Percentiles rank a stretch among this genome's conserved stretches.
These are phyloP conservation scores for Oryza glumipatula DNA, from an alignment of 176 grass and related monocot genomes.

Conservation along the genomic window DNA sequence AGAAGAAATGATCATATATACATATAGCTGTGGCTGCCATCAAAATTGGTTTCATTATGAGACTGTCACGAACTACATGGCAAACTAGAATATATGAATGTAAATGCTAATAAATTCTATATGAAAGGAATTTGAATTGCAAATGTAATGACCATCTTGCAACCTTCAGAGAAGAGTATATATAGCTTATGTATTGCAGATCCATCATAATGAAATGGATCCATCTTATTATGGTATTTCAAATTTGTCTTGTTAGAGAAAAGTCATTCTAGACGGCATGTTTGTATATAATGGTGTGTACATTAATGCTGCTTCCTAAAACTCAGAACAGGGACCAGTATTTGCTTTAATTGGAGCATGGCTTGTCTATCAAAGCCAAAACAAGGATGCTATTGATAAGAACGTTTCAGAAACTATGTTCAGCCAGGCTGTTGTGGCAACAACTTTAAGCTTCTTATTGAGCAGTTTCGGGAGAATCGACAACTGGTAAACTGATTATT, in stretches of 20 bases:
- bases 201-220: neutral
- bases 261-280: neutral
- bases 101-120: neutral
- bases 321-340: conserved; percentile 60
- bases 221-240: neutral
- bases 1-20: neutral
- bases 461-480: conserved; percentile 76
- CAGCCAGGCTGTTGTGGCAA: conserved; percentile 61
- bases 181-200: neutral
- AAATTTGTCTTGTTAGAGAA: neutral
- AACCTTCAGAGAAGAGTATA: neutral
- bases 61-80: neutral
- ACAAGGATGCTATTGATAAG: conserved; percentile 63
- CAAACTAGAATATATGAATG: neutral
- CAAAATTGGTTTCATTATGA: neutral
- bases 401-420: conserved; percentile 69
- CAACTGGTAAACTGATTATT: conserved; percentile 53
- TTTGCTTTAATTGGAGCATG: conserved; percentile 80
- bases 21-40: neutral
- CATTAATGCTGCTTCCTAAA: conserved; percentile 10
- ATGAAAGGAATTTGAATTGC: neutral
- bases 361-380: conserved; percentile 80
- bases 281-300: conserved; percentile 13
- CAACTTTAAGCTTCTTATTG: conserved; percentile 63
- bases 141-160: neutral